phyloP scores from a whole-genome alignment of 2,329 filamentous ascomycete species.

The Fusarium sulawesiense region DNA sequence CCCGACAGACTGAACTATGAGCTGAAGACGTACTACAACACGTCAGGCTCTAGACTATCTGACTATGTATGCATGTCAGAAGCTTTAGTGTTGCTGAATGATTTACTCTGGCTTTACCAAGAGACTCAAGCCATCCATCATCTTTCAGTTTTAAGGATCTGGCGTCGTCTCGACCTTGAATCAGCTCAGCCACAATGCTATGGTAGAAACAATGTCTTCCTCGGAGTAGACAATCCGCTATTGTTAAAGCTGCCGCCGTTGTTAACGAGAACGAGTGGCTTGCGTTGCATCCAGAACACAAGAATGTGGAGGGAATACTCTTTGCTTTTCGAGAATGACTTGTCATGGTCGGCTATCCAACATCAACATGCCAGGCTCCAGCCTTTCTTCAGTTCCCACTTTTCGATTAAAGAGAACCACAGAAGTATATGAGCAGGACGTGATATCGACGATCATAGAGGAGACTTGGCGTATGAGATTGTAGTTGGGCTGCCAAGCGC shows the following conservation, averaged over 20 bases:
- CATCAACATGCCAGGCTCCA: neutral
- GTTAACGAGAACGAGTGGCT: slow-evolving; percentile 3
- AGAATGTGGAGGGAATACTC: slow-evolving; percentile 22
- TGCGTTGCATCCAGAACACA: slow-evolving; percentile 9
- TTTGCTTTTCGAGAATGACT: slow-evolving; percentile 3
- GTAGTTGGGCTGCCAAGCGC: slow-evolving; percentile 9
- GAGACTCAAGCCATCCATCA: slow-evolving; percentile 9
- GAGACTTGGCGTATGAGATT: slow-evolving; percentile 6
- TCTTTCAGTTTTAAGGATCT: slow-evolving; percentile 4
- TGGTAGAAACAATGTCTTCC: slow-evolving; percentile 11
- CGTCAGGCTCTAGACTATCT: slow-evolving; percentile 3
- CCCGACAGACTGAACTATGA: slow-evolving; percentile 31
- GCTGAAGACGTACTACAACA: slow-evolving; percentile 13
- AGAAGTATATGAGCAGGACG: slow-evolving; percentile 19
- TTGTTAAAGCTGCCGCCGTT: slow-evolving; percentile 15
- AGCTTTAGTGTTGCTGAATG: slow-evolving; percentile 3
- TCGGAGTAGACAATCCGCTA: slow-evolving; percentile 5
- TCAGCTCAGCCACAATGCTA: slow-evolving; percentile 10
- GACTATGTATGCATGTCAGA: neutral
- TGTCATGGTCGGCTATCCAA: slow-evolving; percentile 8
- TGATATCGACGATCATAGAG: slow-evolving; percentile 18
- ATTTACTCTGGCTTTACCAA: neutral
- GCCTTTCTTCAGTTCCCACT: neutral
- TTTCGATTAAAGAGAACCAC: slow-evolving; percentile 3
- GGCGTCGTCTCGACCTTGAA: slow-evolving; percentile 18